phyloP scores from a whole-genome alignment of 176 grass and related monocot species.

The Triticum monococcum region DNA sequence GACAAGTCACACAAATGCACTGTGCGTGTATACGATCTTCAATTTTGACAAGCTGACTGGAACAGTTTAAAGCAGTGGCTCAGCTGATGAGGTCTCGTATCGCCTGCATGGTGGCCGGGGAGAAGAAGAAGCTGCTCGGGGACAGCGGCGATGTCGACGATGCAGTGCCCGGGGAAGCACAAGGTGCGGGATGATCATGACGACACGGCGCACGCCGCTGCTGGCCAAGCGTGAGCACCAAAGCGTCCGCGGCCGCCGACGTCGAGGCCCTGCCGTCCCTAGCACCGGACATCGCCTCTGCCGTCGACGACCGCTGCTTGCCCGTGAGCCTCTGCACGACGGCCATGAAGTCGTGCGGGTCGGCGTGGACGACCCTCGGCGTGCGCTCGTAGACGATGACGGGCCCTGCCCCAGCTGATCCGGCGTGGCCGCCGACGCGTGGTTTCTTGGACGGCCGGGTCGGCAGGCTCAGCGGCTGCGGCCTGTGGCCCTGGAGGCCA shows the following conservation, averaged over 20 bases:
- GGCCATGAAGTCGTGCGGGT: slow-evolving; percentile 49
- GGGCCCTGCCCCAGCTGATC: slow-evolving; percentile 2
- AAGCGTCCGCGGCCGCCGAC: background rate
- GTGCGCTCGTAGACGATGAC: slow-evolving; percentile 50
- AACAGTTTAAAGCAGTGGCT: too few relatives aligned
- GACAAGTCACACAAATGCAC: too few relatives aligned
- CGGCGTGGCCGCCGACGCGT: background rate
- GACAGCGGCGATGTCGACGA: background rate
- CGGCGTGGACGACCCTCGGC: slow-evolving; percentile 50
- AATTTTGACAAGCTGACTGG: background rate
- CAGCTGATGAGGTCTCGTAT: slow-evolving; percentile 28
- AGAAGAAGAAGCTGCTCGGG: slow-evolving; percentile 22
- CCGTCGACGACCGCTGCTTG: background rate
- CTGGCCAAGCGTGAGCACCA: slow-evolving; percentile 21
- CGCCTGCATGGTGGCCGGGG: slow-evolving; percentile 15
- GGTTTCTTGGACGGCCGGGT: slow-evolving; percentile 16
- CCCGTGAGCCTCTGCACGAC: slow-evolving; percentile 68
- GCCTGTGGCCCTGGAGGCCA: slow-evolving; percentile 30
- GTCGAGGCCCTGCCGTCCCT: too few relatives aligned
- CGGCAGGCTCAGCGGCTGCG: slow-evolving; percentile 33
- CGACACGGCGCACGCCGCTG: background rate
- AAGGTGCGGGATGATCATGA: background rate
- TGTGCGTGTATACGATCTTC: too few relatives aligned
- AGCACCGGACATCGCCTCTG: too few relatives aligned
- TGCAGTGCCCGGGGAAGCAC: background rate